Base-by-base conservation (phyloP, 805 yeast genomes). In the Saccharomycopsis fermentans region DNA sequence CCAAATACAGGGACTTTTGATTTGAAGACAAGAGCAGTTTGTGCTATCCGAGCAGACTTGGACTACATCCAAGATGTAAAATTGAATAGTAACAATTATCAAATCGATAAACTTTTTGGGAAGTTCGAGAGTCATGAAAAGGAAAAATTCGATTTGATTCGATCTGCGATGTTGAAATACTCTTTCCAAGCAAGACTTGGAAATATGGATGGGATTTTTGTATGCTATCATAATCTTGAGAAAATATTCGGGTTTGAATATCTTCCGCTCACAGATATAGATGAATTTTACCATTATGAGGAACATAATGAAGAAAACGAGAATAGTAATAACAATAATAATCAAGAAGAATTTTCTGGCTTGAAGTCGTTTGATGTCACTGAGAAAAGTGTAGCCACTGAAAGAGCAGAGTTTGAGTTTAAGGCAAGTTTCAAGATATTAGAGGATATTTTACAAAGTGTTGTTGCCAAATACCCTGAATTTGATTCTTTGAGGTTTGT, bases 1-100 rank as follows among this genome's bases (percentile, higher is more conserved):
- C 97, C 97, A 0, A 96, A 96, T 0, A 83, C 86, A 3, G 97
- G 97, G 0, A 84, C 90, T 0, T 92, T 94, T 75, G 99, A 92
- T 70, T 72, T 92, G 59, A 92, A 92, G 66, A 87, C 97, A 0
- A 74, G 99, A 62, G 98, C 97, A 0, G 96, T 87, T 0, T 83
- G 90, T 59, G 87, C 96, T 0, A 82, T 92, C 0, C 76, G 98
- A 52, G 81, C 86, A 68, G 96, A 92, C 71, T 70, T 85, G 48
- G 72, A 76, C n/a, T 80, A 81, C 65, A 81, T 82, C 3, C 81
- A 82, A 58, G 48, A 54, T 19, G 65, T 70, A 12, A 54, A 55
- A 29, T 69, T 69, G 1, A 74, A 78, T 55, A 74, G 75, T 54
- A 80, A 87, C 0, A 79, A 82, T 29, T 91, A 92, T 67, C 86